Base-by-base conservation (phyloP, 495 filamentous ascomycete species). In the Penicillium coprophilum region DNA sequence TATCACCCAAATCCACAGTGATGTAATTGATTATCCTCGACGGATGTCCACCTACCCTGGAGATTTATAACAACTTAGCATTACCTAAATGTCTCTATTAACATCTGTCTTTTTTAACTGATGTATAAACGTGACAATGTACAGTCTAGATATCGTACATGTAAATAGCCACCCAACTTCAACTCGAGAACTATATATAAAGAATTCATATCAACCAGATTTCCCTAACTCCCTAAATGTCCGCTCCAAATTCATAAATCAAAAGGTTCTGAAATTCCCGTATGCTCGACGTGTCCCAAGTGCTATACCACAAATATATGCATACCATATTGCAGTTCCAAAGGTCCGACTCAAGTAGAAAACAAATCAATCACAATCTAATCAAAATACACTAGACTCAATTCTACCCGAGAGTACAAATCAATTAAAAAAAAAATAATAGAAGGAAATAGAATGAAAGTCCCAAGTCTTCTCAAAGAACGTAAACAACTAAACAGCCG, bases 1-100 rank as follows among this genome's bases (percentile, higher is more conserved):
- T 45, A 21, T 30, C 7, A 8, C 10, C 13, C 6, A 20, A 39
- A 34, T 39, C 48, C 48, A 50, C 48, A 50, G 48, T 50, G 48
- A 50, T 50, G 48, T 50, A 23, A 50, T 38, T 15, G 46, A 19
- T 27, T 20, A 46, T 15, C 12, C 10, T 15, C 12, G 4, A 11
- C 31, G 11, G 1, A 6, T 27, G 24, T 27, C 24, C 24, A 27
- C 24, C n/a, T n/a, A n/a, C n/a, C n/a, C n/a, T n/a, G n/a, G n/a
- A n/a, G n/a, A n/a, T n/a, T n/a, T n/a, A n/a, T n/a, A n/a, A n/a
- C n/a, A n/a, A n/a, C n/a, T n/a, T n/a, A n/a, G n/a, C n/a, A n/a
- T n/a, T n/a, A n/a, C n/a, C n/a, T n/a, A n/a, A n/a, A n/a, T n/a
- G n/a, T n/a, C n/a, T n/a, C n/a, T n/a, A n/a, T n/a, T n/a, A n/a